Evolutionary conservation across 768 basidiomycete genomes (phyloP).

Genomic region (Chalciporus chontae): DNA sequence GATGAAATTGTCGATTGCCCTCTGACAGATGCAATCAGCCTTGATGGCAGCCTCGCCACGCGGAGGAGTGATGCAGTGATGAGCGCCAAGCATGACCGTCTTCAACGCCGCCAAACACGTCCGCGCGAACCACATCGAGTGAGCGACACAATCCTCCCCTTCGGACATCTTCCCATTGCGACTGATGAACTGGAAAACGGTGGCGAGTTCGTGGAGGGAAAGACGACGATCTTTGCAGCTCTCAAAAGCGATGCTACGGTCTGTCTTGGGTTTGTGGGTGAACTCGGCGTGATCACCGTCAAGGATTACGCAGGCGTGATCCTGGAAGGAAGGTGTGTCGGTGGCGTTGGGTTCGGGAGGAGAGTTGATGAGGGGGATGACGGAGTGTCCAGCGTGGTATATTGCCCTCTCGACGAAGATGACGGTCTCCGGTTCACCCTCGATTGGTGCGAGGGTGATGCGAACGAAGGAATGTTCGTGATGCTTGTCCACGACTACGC

Average conservation of each 20-base stretch:
- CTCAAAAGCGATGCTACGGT: neutral
- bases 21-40: neutral
- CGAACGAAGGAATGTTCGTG: conserved; percentile 12
- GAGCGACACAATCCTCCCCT: conserved; percentile 11
- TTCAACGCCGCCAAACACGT: conserved; percentile 1
- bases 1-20: conserved; percentile 9
- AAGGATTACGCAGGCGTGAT: conserved; percentile 13
- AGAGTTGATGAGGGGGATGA: conserved; percentile 5
- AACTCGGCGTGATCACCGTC: conserved; percentile 3
- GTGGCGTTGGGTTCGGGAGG: neutral
- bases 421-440: conserved; percentile 2
- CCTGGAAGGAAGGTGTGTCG: conserved; percentile 1
- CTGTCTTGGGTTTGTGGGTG: neutral
- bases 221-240: conserved; percentile 3
- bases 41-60: neutral
- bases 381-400: neutral
- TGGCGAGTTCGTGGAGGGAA: conserved; percentile 11
- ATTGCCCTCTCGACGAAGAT: conserved; percentile 13
- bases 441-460: conserved; percentile 1
- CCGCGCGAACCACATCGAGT: conserved; percentile 11
- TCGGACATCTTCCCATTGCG: conserved; percentile 3
- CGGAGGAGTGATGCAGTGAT: neutral
- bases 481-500: neutral
- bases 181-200: conserved; percentile 9
- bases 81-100: neutral